Percentiles rank a stretch among this genome's conserved stretches.
Evolutionary conservation across 805 yeast genomes (phyloP).

Genomic region (Candida ficus): DNA sequence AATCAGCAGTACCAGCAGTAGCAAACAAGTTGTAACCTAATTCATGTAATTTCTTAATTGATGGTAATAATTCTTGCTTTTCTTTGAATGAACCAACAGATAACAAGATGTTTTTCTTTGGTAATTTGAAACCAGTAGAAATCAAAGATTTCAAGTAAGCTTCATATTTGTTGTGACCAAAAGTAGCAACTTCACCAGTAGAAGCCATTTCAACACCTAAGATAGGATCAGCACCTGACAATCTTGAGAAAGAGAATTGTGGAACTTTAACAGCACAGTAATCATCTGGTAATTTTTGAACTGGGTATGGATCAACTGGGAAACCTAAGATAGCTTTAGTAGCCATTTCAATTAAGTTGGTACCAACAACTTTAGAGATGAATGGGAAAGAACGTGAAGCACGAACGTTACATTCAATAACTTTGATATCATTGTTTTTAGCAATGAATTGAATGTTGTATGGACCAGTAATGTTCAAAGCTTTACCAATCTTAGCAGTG

Average conservation of each 20-base stretch:
- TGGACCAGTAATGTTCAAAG: constrained; percentile 95
- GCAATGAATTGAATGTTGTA: constrained; percentile 96
- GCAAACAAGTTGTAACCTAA: constrained; percentile 91
- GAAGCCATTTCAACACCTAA: constrained; percentile 99
- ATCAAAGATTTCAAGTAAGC: constrained; percentile 93
- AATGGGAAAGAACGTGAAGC: constrained; percentile 99
- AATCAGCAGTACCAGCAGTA: constrained; percentile 98
- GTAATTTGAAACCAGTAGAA: constrained; percentile 92
- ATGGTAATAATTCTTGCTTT: constrained; percentile 87
- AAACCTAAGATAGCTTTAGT: constrained; percentile 90
- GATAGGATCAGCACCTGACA: constrained; percentile 97
- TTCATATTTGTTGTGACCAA: constrained; percentile 94
- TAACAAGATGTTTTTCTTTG: constrained; percentile 88
- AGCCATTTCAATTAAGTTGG: constrained; percentile 95
- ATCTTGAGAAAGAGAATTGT: constrained; percentile 93
- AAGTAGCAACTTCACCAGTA: constrained; percentile 97
- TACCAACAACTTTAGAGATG: constrained; percentile 94
- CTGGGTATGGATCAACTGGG: constrained; percentile 87
- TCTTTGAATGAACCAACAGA: constrained; percentile 97
- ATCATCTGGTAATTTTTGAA: constrained; percentile 81
- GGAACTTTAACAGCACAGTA: constrained; percentile 97
- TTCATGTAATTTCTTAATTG: constrained; percentile 72
- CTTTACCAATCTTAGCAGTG: constrained; percentile 93
- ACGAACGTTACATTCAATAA: constrained; percentile 96
- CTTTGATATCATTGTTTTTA: constrained; percentile 92